phyloP scores from a whole-genome alignment of 1,284 basidiomycete genomes.

The Tremellales sp. region DNA sequence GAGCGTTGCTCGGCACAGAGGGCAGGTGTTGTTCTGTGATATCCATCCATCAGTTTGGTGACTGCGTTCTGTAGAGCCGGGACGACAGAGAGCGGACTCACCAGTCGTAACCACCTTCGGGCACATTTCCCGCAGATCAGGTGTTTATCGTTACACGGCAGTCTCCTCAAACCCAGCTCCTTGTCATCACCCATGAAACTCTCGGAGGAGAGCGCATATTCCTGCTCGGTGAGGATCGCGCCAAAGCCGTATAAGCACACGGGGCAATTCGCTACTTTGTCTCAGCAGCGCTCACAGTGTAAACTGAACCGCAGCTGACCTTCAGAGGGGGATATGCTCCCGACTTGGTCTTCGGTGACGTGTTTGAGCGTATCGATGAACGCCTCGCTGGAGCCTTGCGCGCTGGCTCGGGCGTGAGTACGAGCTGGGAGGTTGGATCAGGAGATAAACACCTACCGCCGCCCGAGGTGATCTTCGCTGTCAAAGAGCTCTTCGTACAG shows the following conservation, averaged over 20 bases:
- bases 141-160: slow-evolving; percentile 15
- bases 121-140: slow-evolving; percentile 20
- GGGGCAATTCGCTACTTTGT: slow-evolving; percentile 10
- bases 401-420: neutral
- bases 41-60: slow-evolving; percentile 1
- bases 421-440: neutral
- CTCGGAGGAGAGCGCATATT: slow-evolving; percentile 23
- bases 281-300: neutral
- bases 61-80: neutral
- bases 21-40: slow-evolving; percentile 23
- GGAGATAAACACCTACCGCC: slow-evolving; percentile 8
- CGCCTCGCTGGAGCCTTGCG: slow-evolving; percentile 8
- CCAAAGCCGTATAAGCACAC: slow-evolving; percentile 18
- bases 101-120: slow-evolving; percentile 12
- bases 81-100: slow-evolving; percentile 5
- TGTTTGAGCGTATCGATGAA: slow-evolving; percentile 16
- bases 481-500: slow-evolving; percentile 23
- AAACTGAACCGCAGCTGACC: neutral
- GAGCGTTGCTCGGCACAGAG: slow-evolving; percentile 16
- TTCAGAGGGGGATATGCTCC: neutral
- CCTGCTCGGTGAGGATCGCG: slow-evolving; percentile 20
- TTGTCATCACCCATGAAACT: slow-evolving; percentile 13
- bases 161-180: slow-evolving; percentile 14
- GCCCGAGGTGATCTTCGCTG: neutral
- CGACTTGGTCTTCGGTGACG: neutral